Evolutionary conservation across 495 filamentous ascomycete genomes (phyloP), one percentile per base, ranked within the genome.

Genomic region (Trichoderma gamsii): DNA sequence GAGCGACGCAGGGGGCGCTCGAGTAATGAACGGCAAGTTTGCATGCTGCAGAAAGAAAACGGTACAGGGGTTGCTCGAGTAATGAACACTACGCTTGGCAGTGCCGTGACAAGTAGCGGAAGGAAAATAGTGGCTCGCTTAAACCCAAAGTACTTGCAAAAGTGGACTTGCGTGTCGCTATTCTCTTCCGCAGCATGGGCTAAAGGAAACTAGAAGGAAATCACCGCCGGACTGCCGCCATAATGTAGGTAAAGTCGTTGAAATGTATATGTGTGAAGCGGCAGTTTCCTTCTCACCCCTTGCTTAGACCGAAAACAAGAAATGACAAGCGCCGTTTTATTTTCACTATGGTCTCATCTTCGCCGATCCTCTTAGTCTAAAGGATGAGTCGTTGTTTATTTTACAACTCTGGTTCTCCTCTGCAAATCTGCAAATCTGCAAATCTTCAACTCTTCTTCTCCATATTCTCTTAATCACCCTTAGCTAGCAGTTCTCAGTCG

Each of bases 291-390:
- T 38, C 35, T 38, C 35, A 38, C 35, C 35, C 35, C 35, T 38
- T 38, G 35, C 35, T 38, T 38, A 9, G 35, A 9, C 35, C 35
- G 35, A 29, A 29, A 32, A 12, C 56, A 61, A 21, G 56, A 61
- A 61, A 61, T 61, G 56, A 27, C 25, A 11, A 61, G 56, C 25
- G 25, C 23, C 12, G 27, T 61, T 61, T 32, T 61, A 61, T 61
- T 61, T 61, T 61, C 56, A 61, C 56, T 29, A 29, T 4, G 25
- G 56, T 61, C 56, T 61, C 56, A 61, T 61, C 25, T 7, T 16
- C 25, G 56, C 56, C 56, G 56, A 61, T 32, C 56, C 11, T 32
- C 4, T 61, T 61, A 32, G 11, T 61, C 56, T 61, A 11, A 5
- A 61, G 25, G 29, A 27, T 7, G 27, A 32, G 25, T 35, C 15